Conservation (phyloP, 768 basidiomycete genomes). For the Mycena epipterygia region DNA sequence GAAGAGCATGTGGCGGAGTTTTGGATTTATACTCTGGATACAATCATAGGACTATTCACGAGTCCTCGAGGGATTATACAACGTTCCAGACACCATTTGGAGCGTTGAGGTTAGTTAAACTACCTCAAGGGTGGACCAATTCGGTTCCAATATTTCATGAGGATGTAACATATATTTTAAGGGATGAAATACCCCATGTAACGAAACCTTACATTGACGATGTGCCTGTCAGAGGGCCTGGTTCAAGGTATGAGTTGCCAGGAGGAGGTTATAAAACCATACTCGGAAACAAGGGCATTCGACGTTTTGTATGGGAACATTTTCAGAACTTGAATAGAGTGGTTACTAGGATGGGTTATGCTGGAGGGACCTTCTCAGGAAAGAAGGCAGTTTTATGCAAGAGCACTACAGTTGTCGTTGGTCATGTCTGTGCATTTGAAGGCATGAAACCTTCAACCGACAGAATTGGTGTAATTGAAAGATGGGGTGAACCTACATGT, state of each 20-base stretch:
- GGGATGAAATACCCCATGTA: constrained; percentile 18
- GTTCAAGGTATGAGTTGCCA: too few relatives aligned
- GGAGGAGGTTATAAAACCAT: too few relatives aligned
- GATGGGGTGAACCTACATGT: too few relatives aligned
- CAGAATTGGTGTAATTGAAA: constrained; percentile 44
- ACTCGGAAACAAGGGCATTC: constrained; percentile 44
- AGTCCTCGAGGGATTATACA: constrained; percentile 41
- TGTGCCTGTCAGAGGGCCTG: constrained; percentile 20
- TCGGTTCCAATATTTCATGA: too few relatives aligned
- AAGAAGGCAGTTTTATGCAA: constrained; percentile 38
- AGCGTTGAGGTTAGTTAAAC: constrained; percentile 29
- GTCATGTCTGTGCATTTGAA: constrained; percentile 51
- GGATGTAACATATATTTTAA: background rate
- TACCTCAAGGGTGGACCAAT: constrained; percentile 49
- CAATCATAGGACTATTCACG: constrained; percentile 36
- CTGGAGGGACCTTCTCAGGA: constrained; percentile 32
- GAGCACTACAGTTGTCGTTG: constrained; percentile 42
- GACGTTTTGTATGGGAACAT: too few relatives aligned
- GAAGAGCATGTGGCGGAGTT: too few relatives aligned
- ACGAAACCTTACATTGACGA: constrained; percentile 31
- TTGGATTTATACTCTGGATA: constrained; percentile 44
- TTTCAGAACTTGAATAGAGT: constrained; percentile 49
- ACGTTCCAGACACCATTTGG: constrained; percentile 48
- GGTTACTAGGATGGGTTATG: constrained; percentile 48
- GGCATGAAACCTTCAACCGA: constrained; percentile 44